phyloP scores from a whole-genome alignment of 805 yeast genomes.

The Torulaspora delbrueckii region DNA sequence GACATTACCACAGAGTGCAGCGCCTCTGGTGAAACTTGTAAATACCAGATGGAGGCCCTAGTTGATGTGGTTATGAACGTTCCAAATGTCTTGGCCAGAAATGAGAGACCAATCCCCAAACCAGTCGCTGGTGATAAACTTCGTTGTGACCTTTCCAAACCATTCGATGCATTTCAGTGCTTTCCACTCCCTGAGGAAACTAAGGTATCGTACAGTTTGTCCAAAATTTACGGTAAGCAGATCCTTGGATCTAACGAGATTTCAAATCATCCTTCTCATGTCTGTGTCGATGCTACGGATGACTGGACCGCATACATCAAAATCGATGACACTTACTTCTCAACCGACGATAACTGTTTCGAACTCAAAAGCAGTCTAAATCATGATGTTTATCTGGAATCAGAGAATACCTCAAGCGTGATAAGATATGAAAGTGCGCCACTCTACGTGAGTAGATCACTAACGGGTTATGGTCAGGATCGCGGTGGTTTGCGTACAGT shows the following conservation, averaged over 20 bases:
- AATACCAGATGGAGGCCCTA: slow-evolving; percentile 54
- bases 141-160: slow-evolving; percentile 65
- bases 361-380: slow-evolving; percentile 27
- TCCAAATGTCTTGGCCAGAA: slow-evolving; percentile 59
- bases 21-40: slow-evolving; percentile 37
- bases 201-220: slow-evolving; percentile 47
- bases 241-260: slow-evolving; percentile 61
- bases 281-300: slow-evolving; percentile 39
- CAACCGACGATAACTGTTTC: slow-evolving; percentile 38
- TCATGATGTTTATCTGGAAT: slow-evolving; percentile 33
- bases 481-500: slow-evolving; percentile 82
- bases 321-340: slow-evolving; percentile 28
- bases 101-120: slow-evolving; percentile 66
- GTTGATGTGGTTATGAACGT: slow-evolving; percentile 72
- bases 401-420: slow-evolving; percentile 45
- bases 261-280: slow-evolving; percentile 41
- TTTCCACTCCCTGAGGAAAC: slow-evolving; percentile 62
- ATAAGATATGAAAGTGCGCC: slow-evolving; percentile 49
- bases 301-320: slow-evolving; percentile 45
- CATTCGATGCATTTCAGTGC: slow-evolving; percentile 60
- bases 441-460: slow-evolving; percentile 69
- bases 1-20: slow-evolving; percentile 62
- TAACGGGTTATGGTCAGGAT: slow-evolving; percentile 89
- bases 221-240: slow-evolving; percentile 63
- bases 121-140: slow-evolving; percentile 69